phyloP scores from a whole-genome alignment of 768 basidiomycete species.

The Agaricus sinodeliciosus region DNA sequence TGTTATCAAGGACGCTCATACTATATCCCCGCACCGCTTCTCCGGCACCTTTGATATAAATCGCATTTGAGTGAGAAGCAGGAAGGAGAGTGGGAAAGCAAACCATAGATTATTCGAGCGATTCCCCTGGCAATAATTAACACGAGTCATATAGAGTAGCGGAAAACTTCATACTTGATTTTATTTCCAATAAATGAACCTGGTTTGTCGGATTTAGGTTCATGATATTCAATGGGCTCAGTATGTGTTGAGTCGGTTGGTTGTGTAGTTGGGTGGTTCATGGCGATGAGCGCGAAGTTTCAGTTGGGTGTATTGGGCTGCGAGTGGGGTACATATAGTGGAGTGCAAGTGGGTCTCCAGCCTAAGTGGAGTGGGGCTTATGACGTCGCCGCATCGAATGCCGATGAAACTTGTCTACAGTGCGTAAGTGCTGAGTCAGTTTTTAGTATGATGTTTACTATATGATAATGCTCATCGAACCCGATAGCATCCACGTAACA shows the following conservation, averaged over 20 bases:
- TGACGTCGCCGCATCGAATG: no score
- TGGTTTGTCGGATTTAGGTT: background rate
- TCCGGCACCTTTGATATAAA: slow-evolving; percentile 27
- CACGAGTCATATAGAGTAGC: background rate
- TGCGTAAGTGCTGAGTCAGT: no score
- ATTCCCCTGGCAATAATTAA: slow-evolving; percentile 22
- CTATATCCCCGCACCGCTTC: slow-evolving; percentile 39
- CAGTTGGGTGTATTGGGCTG: no score
- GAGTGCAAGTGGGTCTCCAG: no score
- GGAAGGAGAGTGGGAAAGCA: background rate
- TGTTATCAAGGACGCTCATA: slow-evolving; percentile 31
- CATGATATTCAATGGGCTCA: background rate
- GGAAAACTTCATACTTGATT: slow-evolving; percentile 15
- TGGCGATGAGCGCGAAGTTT: no score
- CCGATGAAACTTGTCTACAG: no score
- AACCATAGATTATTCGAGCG: slow-evolving; percentile 29
- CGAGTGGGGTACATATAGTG: no score
- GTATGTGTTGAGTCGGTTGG: background rate
- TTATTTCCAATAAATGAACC: slow-evolving; percentile 16
- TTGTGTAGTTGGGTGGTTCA: no score
- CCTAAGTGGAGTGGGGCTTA: no score
- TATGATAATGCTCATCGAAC: no score
- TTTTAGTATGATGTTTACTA: no score
- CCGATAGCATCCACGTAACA: no score
- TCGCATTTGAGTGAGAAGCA: background rate